These are phyloP conservation scores for Scopulariopsis brevicaulis DNA, from an alignment of 2,329 filamentous ascomycete genomes.

Conservation along the genomic window DNA sequence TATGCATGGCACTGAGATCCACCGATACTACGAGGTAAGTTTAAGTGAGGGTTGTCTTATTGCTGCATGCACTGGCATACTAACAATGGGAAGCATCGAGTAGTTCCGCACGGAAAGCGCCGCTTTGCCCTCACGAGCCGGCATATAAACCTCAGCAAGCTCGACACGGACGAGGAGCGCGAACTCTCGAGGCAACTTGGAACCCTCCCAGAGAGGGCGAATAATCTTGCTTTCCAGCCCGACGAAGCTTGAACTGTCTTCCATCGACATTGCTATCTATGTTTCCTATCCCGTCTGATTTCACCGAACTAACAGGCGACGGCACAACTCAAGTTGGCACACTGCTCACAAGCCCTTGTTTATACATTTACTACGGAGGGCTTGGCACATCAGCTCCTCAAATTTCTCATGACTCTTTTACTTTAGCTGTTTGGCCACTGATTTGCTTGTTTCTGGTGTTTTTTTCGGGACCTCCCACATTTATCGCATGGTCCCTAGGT, in stretches of 20 bases:
- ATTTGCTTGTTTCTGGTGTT: background rate
- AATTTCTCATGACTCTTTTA: background rate
- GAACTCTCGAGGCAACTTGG: constrained; percentile 17
- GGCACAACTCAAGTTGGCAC: too few species aligned
- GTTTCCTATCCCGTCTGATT: background rate
- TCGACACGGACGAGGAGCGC: constrained; percentile 17
- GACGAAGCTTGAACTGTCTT: background rate
- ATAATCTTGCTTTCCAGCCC: background rate
- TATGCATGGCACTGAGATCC: constrained; percentile 50
- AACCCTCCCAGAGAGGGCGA: constrained; percentile 16
- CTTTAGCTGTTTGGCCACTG: background rate
- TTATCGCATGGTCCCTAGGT: background rate
- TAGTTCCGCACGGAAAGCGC: constrained; percentile 35
- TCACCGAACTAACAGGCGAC: too few species aligned
- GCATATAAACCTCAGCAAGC: constrained; percentile 31
- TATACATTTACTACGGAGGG: background rate
- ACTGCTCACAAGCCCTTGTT: background rate
- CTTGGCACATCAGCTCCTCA: too few species aligned
- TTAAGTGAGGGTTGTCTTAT: background rate
- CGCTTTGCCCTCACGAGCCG: constrained; percentile 47
- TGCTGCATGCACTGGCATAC: background rate
- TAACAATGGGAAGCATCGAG: constrained; percentile 28
- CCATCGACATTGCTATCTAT: background rate
- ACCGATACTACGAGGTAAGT: constrained; percentile 42
- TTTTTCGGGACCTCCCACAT: background rate